phyloP scores from a whole-genome alignment of 1,284 basidiomycete species.

The Leccinum solheimii region DNA sequence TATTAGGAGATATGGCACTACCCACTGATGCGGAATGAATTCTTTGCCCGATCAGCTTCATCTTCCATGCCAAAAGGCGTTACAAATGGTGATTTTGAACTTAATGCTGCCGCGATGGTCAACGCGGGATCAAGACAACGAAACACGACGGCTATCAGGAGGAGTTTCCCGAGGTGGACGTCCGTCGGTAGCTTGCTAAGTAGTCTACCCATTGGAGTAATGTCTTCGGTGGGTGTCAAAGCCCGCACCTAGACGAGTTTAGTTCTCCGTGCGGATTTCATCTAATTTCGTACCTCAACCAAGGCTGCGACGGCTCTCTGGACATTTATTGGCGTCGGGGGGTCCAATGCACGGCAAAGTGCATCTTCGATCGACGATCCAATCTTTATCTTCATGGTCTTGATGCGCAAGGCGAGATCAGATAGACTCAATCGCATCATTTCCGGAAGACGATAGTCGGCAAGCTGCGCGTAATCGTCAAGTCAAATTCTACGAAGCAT shows the following conservation, averaged over 20 bases:
- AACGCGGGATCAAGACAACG: slow-evolving; percentile 93
- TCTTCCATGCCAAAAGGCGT: slow-evolving; percentile 87
- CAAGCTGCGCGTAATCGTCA: slow-evolving; percentile 56
- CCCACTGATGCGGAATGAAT: slow-evolving; percentile 75
- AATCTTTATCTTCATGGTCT: slow-evolving; percentile 92
- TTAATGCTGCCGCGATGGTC: slow-evolving; percentile 92
- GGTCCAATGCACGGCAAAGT: slow-evolving; percentile 85
- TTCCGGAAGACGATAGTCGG: slow-evolving; percentile 92
- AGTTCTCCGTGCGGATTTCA: slow-evolving; percentile 1
- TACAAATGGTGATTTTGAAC: slow-evolving; percentile 92
- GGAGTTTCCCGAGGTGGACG: slow-evolving; percentile 94
- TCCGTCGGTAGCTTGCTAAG: slow-evolving; percentile 94
- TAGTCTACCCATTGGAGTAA: slow-evolving; percentile 92
- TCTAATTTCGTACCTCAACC: slow-evolving; percentile 68
- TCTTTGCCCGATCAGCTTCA: slow-evolving; percentile 86
- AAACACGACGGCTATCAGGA: slow-evolving; percentile 85
- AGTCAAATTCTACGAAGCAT: slow-evolving; percentile 26
- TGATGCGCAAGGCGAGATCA: slow-evolving; percentile 93
- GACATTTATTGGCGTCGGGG: slow-evolving; percentile 85
- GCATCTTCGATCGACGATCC: slow-evolving; percentile 91
- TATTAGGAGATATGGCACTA: slow-evolving; percentile 8
- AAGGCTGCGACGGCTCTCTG: slow-evolving; percentile 90
- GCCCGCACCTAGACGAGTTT: slow-evolving; percentile 67
- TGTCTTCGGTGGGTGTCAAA: slow-evolving; percentile 84
- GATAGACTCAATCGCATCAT: slow-evolving; percentile 95